Evolutionary conservation across 2,329 filamentous ascomycete species (phyloP), one percentile per base, ranked within the genome.

Genomic region (Fusarium humuli): DNA sequence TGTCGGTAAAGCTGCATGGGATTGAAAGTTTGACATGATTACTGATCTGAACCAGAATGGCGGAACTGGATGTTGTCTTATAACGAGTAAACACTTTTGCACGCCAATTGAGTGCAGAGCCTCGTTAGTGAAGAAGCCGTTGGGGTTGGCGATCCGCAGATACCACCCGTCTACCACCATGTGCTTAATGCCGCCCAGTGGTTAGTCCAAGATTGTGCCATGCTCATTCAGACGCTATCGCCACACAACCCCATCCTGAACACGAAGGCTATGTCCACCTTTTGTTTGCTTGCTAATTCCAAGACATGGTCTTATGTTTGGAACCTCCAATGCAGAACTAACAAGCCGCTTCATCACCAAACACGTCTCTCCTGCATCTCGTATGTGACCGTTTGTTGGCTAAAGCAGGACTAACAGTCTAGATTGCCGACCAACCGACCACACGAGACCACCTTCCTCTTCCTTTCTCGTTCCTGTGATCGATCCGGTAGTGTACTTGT

Each of bases 141-240:
- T n/a, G 18, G 34, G 18, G 18, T 54, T n/a, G 47, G 47, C 13
- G 6, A 30, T 44, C 46, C 40, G 30, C 60, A 42, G 60, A 58
- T 47, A 61, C 34, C 47, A 32, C 37, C 18, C 7, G 37, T 27
- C 47, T 27, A n/a, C 11, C 13, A 9, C 3, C 22, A 20, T 40
- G 25, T 61, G 47, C 65, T 54, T 52, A 54, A 49, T 48, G 29
- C 42, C 37, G 56, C 63, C 44, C 7, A 46, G 42, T 34, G 47
- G 42, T n/a, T 48, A 48, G 23, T 8, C 10, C 13, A 16, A 60
- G 20, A 16, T 3, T 34, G 22, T 52, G 7, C 13, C 2, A 30
- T 5, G 25, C 42, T n/a, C 54, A 66, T 48, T 30, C 11, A 41
- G 47, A 54, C 55, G 48, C 22, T 32, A 18, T 40, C 30, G 20